Conservation (phyloP, 192 early-diverging fungal species). For the Spinellus fusiger region DNA sequence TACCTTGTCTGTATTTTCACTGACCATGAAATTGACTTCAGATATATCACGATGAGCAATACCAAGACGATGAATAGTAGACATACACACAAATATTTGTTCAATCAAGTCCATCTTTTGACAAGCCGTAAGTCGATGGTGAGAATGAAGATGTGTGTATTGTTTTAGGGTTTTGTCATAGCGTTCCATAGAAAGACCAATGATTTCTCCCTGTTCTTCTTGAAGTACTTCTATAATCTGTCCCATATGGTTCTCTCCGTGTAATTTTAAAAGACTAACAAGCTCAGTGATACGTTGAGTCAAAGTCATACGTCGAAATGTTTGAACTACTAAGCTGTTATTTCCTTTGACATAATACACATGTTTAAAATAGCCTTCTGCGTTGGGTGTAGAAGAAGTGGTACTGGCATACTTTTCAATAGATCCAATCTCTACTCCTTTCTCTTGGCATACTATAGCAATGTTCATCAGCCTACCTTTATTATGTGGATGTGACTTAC, state of each 20-base stretch:
- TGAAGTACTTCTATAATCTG: constrained; percentile 49
- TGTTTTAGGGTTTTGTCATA: constrained; percentile 51
- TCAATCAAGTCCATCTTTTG: constrained; percentile 48
- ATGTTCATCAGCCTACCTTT: not conserved
- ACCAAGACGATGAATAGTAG: constrained; percentile 41
- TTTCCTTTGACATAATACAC: constrained; percentile 42
- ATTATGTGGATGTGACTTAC: constrained; percentile 6
- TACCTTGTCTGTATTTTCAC: constrained; percentile 26
- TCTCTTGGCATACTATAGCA: constrained; percentile 13
- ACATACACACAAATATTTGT: constrained; percentile 46
- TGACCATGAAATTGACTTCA: constrained; percentile 61
- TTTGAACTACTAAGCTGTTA: constrained; percentile 41
- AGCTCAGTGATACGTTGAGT: constrained; percentile 44
- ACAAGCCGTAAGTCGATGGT: constrained; percentile 39
- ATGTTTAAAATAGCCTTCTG: constrained; percentile 52
- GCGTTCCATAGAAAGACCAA: constrained; percentile 51
- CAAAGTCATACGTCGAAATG: constrained; percentile 51
- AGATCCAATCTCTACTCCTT: constrained; percentile 12
- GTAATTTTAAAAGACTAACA: constrained; percentile 39
- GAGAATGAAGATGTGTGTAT: constrained; percentile 42
- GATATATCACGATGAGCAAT: constrained; percentile 53
- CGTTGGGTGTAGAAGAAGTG: constrained; percentile 22
- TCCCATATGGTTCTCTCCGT: constrained; percentile 36
- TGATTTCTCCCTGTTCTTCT: constrained; percentile 38
- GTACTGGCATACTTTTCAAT: constrained; percentile 18